Percentiles rank a stretch among this genome's conserved stretches.
Conservation (phyloP, 345 rosid species). For the Brassica nigra region DNA sequence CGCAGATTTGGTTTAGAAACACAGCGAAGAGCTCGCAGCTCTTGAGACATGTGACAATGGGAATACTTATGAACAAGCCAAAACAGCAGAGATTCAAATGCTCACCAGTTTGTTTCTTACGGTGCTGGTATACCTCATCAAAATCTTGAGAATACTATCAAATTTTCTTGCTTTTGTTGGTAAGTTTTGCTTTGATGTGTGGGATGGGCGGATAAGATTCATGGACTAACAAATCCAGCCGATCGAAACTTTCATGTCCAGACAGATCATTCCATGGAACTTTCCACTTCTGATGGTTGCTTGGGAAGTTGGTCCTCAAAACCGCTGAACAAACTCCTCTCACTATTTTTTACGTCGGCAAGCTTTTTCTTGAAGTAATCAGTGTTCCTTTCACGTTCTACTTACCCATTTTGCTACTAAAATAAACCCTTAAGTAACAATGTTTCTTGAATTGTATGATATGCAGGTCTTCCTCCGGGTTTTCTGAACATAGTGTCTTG, state of each 20-base stretch:
- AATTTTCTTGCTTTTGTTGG: neutral
- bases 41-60: slow-evolving; percentile 96
- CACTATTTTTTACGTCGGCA: slow-evolving; percentile 45
- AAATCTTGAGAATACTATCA: neutral
- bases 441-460: no score
- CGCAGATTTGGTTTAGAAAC: slow-evolving; percentile 89
- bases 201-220: slow-evolving; percentile 75
- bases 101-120: slow-evolving; percentile 71
- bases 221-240: slow-evolving; percentile 60
- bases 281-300: slow-evolving; percentile 66
- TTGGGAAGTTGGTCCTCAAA: slow-evolving; percentile 72
- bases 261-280: slow-evolving; percentile 72
- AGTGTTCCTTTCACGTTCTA: no score
- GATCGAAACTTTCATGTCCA: slow-evolving; percentile 66
- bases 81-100: slow-evolving; percentile 62
- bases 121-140: slow-evolving; percentile 60
- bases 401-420: no score
- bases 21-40: slow-evolving; percentile 78
- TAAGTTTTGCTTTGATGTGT: neutral
- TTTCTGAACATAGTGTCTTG: no score
- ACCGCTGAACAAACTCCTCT: slow-evolving; percentile 69
- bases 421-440: no score
- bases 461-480: no score
- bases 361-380: no score
- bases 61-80: slow-evolving; percentile 77